Conservation (phyloP, 1,284 basidiomycete species). For the Cutaneotrichosporon mucoides region DNA sequence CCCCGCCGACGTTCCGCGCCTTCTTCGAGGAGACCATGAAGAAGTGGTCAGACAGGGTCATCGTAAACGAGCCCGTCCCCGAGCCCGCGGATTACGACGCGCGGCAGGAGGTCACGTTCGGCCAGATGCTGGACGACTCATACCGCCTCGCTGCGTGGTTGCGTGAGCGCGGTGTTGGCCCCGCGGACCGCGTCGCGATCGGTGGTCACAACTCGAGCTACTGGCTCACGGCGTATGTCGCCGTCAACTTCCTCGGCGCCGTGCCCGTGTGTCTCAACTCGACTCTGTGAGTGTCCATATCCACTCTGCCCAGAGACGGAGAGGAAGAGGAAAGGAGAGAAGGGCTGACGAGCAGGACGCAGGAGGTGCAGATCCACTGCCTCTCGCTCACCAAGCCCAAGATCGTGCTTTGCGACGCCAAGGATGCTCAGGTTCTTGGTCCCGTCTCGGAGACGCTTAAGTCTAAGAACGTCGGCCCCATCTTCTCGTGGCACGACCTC, state of each 20-base stretch:
- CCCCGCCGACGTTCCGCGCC: conserved; percentile 32
- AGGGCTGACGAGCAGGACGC: neutral
- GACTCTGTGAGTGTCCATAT: conserved; percentile 29
- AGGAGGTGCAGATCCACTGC: conserved; percentile 28
- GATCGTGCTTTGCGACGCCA: conserved; percentile 33
- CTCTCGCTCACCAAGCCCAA: conserved; percentile 27
- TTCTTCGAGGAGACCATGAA: conserved; percentile 27
- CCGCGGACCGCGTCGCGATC: conserved; percentile 34
- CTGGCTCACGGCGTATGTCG: conserved; percentile 38
- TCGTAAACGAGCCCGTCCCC: conserved; percentile 23
- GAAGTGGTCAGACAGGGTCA: conserved; percentile 24
- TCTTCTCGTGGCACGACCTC: conserved; percentile 14
- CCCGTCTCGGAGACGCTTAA: conserved; percentile 6
- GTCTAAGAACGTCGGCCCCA: neutral
- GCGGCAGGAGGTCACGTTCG: conserved; percentile 27
- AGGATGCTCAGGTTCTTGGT: conserved; percentile 24
- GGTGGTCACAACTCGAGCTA: conserved; percentile 34
- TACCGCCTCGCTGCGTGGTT: conserved; percentile 33
- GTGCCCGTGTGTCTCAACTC: conserved; percentile 41
- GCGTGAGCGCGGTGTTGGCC: conserved; percentile 26
- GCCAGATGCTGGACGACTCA: conserved; percentile 23
- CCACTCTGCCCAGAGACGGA: neutral
- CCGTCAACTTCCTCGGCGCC: conserved; percentile 38
- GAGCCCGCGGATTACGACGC: conserved; percentile 7
- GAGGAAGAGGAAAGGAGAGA: neutral